These are phyloP conservation scores for Rhytidhysteron rufulum DNA, from an alignment of 2,329 filamentous ascomycete genomes.

Conservation along the genomic window DNA sequence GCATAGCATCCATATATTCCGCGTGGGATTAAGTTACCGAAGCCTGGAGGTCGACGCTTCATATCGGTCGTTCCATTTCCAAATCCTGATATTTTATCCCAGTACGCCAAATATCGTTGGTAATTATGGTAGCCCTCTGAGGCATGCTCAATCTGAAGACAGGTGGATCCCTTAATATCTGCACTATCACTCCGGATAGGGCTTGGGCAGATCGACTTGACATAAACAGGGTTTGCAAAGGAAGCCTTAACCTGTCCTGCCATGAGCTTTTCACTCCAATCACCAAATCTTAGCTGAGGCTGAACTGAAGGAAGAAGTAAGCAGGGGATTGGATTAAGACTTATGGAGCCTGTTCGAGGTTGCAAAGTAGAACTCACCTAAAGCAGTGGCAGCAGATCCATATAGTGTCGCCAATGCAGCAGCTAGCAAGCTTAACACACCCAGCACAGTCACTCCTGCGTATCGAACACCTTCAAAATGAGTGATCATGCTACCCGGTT, in stretches of 20 bases:
- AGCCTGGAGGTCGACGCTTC: conserved; percentile 53
- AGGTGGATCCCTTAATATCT: conserved; percentile 49
- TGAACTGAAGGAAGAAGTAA: conserved; percentile 46
- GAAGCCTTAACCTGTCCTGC: conserved; percentile 55
- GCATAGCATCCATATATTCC: neutral
- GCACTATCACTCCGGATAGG: conserved; percentile 52
- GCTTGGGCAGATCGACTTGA: conserved; percentile 56
- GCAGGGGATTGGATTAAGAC: neutral
- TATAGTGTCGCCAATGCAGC: conserved; percentile 68
- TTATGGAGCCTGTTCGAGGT: no score
- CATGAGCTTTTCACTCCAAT: conserved; percentile 48
- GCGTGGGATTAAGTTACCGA: conserved; percentile 32
- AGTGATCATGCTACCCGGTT: conserved; percentile 67
- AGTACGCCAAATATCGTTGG: conserved; percentile 55
- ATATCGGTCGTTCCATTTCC: conserved; percentile 45
- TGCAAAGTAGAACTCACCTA: conserved; percentile 40
- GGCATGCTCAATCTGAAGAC: conserved; percentile 65
- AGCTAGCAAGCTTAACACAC: conserved; percentile 60
- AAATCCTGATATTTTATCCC: conserved; percentile 47
- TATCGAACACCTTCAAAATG: conserved; percentile 64
- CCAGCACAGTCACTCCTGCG: conserved; percentile 61
- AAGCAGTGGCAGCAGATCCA: conserved; percentile 69
- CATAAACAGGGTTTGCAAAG: conserved; percentile 61
- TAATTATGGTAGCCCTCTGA: conserved; percentile 69
- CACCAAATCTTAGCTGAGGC: conserved; percentile 63